phyloP scores from a whole-genome alignment of 495 filamentous ascomycete species.

The Annulohypoxylon maeteangense region DNA sequence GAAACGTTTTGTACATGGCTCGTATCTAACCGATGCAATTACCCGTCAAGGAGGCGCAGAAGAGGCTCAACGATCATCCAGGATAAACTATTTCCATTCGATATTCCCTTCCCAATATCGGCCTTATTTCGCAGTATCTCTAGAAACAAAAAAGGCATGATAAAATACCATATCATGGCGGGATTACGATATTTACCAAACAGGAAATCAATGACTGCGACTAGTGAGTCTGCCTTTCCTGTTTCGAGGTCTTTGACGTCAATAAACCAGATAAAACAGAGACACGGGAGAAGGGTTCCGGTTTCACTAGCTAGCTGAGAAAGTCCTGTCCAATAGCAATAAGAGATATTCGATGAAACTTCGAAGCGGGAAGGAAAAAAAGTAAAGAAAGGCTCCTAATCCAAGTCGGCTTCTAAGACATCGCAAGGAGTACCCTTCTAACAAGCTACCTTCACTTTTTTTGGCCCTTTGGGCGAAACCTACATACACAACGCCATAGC shows the following conservation, averaged over 20 bases:
- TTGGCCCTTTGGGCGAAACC: background rate
- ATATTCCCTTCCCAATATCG: slow-evolving; percentile 8
- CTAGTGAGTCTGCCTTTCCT: slow-evolving; percentile 28
- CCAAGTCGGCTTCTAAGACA: slow-evolving; percentile 26
- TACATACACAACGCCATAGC: background rate
- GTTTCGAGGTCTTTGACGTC: slow-evolving; percentile 38
- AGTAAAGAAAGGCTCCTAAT: background rate
- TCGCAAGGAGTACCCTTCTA: background rate
- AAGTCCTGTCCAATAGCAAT: slow-evolving; percentile 7
- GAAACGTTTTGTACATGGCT: slow-evolving; percentile 17
- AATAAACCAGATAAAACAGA: slow-evolving; percentile 32
- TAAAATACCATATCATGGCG: slow-evolving; percentile 15
- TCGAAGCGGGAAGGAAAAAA: slow-evolving; percentile 11
- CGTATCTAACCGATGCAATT: slow-evolving; percentile 23
- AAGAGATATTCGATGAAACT: background rate
- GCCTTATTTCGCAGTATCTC: slow-evolving; percentile 1
- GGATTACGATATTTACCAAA: slow-evolving; percentile 22
- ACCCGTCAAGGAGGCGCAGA: background rate
- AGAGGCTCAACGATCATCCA: slow-evolving; percentile 16
- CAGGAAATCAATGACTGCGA: slow-evolving; percentile 27
- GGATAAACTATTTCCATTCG: background rate
- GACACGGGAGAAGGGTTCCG: slow-evolving; percentile 30
- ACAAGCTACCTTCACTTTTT: background rate
- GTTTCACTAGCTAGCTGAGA: slow-evolving; percentile 29
- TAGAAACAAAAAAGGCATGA: slow-evolving; percentile 7